Conservation (phyloP, 2,329 filamentous ascomycete species). For the Colletotrichum plurivorum region DNA sequence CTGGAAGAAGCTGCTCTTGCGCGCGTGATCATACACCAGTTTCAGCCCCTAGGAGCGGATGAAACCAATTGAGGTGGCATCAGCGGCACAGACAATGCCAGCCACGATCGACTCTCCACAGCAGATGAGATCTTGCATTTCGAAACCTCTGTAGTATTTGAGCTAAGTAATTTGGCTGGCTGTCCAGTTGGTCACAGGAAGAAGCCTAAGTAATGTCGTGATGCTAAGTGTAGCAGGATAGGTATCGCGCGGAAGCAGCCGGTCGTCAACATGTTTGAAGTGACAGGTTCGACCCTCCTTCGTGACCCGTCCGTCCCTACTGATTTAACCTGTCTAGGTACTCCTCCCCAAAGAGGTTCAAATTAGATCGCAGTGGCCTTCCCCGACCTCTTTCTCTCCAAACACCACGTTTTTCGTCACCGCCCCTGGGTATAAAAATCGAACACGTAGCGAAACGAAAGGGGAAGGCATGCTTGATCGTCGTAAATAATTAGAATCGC, state of each 20-base stretch:
- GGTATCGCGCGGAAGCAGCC: conserved; percentile 17
- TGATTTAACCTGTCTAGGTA: neutral
- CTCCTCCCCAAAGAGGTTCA: conserved; percentile 27
- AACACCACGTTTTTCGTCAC: conserved; percentile 47
- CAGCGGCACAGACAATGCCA: conserved; percentile 2
- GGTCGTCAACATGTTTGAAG: conserved; percentile 8
- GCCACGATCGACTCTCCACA: neutral
- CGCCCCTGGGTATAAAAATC: conserved; percentile 57
- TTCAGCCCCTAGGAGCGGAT: conserved; percentile 31
- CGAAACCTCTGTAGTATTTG: conserved; percentile 26
- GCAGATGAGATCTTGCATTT: neutral
- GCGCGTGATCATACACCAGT: conserved; percentile 11
- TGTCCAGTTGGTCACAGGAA: conserved; percentile 21
- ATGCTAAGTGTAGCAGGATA: conserved; percentile 33
- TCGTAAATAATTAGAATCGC: conserved; percentile 47
- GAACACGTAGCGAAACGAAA: conserved; percentile 52
- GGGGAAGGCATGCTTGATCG: conserved; percentile 47
- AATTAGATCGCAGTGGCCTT: conserved; percentile 46
- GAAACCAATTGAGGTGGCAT: conserved; percentile 25
- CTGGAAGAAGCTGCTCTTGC: conserved; percentile 23
- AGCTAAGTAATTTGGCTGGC: conserved; percentile 39
- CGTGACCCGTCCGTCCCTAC: neutral
- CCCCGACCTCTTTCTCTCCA: conserved; percentile 48
- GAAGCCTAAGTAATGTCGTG: conserved; percentile 30
- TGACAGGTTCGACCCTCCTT: conserved; percentile 14